These are phyloP conservation scores for Aquanectria penicillioides DNA, from an alignment of 2,329 filamentous ascomycete species.

Conservation along the genomic window DNA sequence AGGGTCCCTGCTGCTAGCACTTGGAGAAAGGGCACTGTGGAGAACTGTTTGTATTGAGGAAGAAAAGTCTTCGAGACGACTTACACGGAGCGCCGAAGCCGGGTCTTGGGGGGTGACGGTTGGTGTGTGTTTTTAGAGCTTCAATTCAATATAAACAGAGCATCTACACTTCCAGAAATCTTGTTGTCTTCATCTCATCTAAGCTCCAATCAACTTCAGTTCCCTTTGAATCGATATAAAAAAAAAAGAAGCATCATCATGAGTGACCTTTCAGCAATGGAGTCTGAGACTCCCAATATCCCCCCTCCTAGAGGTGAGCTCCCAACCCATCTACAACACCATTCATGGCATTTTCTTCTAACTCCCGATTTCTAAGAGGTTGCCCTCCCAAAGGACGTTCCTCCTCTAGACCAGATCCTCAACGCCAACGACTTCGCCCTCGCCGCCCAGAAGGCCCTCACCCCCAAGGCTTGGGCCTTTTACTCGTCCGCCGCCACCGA, in stretches of 20 bases:
- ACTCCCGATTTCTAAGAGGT: slow-evolving; percentile 9
- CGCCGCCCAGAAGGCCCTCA: slow-evolving; percentile 64
- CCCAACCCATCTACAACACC: background rate
- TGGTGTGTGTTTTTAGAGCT: background rate
- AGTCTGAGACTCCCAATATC: slow-evolving; percentile 40
- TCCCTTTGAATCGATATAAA: background rate
- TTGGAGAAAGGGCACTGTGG: slow-evolving; percentile 14
- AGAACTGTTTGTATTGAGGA: background rate
- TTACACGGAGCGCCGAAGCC: slow-evolving; percentile 24
- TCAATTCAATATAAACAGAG: slow-evolving; percentile 5
- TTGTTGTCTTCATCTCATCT: no score
- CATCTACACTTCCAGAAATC: no score
- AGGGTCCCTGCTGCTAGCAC: background rate
- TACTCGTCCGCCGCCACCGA: slow-evolving; percentile 74
- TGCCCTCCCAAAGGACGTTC: slow-evolving; percentile 26
- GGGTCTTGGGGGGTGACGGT: background rate
- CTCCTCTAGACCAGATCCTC: slow-evolving; percentile 36
- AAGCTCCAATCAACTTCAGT: background rate
- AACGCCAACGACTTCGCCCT: slow-evolving; percentile 65
- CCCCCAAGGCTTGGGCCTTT: slow-evolving; percentile 75
- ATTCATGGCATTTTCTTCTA: background rate
- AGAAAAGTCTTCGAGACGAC: background rate
- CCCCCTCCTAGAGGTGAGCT: slow-evolving; percentile 35
- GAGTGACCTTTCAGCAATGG: slow-evolving; percentile 42
- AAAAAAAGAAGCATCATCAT: slow-evolving; percentile 19